Evolutionary conservation across 495 filamentous ascomycete genomes (phyloP), one percentile per base, ranked within the genome.

Genomic region (Penicillium ochrochloron): DNA sequence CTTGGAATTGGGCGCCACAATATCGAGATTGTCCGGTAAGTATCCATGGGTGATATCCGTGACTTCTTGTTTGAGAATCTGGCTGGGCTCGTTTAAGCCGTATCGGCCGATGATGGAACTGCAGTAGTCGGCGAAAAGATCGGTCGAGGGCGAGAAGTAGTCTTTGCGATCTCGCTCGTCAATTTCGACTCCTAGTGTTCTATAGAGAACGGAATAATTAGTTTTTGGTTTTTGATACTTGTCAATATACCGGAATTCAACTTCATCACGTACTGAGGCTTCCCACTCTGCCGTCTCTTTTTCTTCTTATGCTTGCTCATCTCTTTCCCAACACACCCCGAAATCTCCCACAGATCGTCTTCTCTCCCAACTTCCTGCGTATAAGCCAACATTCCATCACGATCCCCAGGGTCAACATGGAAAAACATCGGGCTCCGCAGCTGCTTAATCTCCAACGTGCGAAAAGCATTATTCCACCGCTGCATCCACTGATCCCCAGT

Each of bases 371-470:
- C 75, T 61, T 82, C 78, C 57, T 84, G 82, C 0, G 85, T 80
- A 75, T 85, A 87, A n/a, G 82, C 84, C 41, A 89, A 65, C 68
- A 89, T 74, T 3, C 84, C 84, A 75, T 89, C 87, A 7, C 87
- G 81, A 70, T 90, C 87, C 2, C 84, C 78, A 0, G 87, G 87
- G 63, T 89, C 87, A 21, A 87, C 74, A 73, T 90, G 86, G 65
- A 88, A 88, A 66, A 89, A 88, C 87, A 89, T 89, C 17, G 85
- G 87, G 66, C 86, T 88, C 15, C 86, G 81, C 17, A 89, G 73
- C 70, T 89, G 82, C 23, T 82, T 75, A 33, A 89, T 89, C 41
- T 84, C 80, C 57, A 88, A 78, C 0, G 75, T 82, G 23, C 76
- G 71, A 70, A 89, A 89, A 10, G 83, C 78, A 27, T 71, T 74